Percentiles rank a stretch among this genome's conserved stretches.
These are phyloP conservation scores for Amaranthus cruentus DNA, from an alignment of 148 eudicot species.

Conservation along the genomic window DNA sequence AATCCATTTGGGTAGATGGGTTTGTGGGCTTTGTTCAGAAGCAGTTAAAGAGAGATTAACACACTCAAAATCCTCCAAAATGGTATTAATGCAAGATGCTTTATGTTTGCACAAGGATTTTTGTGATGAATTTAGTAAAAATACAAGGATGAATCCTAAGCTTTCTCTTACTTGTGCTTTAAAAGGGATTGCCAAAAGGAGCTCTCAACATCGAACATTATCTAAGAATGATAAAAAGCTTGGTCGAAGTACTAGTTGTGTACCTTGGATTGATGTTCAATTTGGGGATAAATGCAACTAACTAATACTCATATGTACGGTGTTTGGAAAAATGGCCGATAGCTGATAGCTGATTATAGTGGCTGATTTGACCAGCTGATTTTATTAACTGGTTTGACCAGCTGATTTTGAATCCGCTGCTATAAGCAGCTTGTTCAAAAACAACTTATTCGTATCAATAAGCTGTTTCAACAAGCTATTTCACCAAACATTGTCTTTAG, in stretches of 20 bases:
- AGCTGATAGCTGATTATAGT: too few species aligned
- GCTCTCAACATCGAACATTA: constrained; percentile 23
- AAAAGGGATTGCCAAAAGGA: constrained; percentile 39
- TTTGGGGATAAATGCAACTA: background rate
- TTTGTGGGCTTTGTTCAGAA: constrained; percentile 64
- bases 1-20: constrained; percentile 39
- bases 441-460: too few species aligned
- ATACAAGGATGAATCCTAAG: constrained; percentile 42
- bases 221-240: constrained; percentile 20
- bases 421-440: too few species aligned
- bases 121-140: constrained; percentile 36
- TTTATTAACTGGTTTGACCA: too few species aligned
- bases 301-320: too few species aligned
- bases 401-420: too few species aligned
- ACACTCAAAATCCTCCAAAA: background rate
- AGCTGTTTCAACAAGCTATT: too few species aligned
- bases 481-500: too few species aligned
- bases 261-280: constrained; percentile 27
- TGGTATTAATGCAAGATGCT: constrained; percentile 35
- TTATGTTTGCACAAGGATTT: constrained; percentile 34
- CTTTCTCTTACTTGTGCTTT: constrained; percentile 38
- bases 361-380: too few species aligned
- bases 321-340: too few species aligned
- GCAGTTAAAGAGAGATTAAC: constrained; percentile 44
- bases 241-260: constrained; percentile 35